Conservation (phyloP, 2,329 filamentous ascomycete genomes). For the Talaromyces funiculosus region DNA sequence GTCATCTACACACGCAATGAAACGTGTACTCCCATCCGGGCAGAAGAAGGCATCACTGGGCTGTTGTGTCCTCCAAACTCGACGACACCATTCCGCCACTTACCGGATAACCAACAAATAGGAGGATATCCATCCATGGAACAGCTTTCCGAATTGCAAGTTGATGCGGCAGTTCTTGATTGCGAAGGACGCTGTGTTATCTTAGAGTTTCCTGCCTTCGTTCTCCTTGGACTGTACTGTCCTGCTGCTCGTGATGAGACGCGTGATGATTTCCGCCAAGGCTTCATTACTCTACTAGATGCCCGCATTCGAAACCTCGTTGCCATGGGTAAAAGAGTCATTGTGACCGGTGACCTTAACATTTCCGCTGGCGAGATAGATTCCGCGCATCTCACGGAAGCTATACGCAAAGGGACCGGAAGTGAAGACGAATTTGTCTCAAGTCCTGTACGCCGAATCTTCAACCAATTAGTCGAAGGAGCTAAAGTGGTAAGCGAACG, state of each 20-base stretch:
- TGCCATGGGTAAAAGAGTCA: slow-evolving; percentile 72
- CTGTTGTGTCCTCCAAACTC: slow-evolving; percentile 69
- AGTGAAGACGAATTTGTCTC: slow-evolving; percentile 68
- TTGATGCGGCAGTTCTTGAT: slow-evolving; percentile 71
- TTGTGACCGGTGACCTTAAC: slow-evolving; percentile 86
- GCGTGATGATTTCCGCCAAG: slow-evolving; percentile 73
- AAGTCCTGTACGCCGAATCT: slow-evolving; percentile 64
- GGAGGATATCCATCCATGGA: slow-evolving; percentile 74
- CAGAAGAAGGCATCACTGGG: slow-evolving; percentile 90
- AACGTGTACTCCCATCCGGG: slow-evolving; percentile 76
- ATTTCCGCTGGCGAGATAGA: slow-evolving; percentile 66
- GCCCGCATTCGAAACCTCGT: slow-evolving; percentile 77
- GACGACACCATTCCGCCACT: slow-evolving; percentile 64
- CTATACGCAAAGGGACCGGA: slow-evolving; percentile 63
- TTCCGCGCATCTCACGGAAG: slow-evolving; percentile 66
- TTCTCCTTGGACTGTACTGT: slow-evolving; percentile 86
- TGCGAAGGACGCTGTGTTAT: slow-evolving; percentile 88
- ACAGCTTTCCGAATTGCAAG: slow-evolving; percentile 56
- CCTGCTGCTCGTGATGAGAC: slow-evolving; percentile 83
- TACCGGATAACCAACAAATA: slow-evolving; percentile 69
- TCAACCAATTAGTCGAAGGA: slow-evolving; percentile 77
- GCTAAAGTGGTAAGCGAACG: slow-evolving; percentile 60
- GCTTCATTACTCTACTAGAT: slow-evolving; percentile 75
- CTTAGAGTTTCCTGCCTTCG: slow-evolving; percentile 90
- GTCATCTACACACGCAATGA: slow-evolving; percentile 90